Base-by-base conservation (phyloP, 2,329 filamentous ascomycete genomes). In the Fusarium sp. region DNA sequence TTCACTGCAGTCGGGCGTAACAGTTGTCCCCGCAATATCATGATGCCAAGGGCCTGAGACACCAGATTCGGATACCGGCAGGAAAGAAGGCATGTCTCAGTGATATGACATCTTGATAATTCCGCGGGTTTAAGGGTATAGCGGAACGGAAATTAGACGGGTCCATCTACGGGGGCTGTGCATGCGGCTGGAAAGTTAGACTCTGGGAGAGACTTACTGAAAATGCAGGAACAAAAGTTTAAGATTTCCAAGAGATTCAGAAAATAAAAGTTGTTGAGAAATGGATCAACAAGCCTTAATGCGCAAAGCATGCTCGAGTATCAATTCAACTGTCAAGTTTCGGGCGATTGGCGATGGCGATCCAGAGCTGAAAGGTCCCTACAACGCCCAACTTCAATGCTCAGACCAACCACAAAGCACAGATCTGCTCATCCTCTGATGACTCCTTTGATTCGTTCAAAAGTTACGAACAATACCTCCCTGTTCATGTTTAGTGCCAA, bases 31-130 rank as follows among this genome's bases (percentile, higher is more conserved):
- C 58, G 44, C 63, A 47, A 34, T 32, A 24, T 51, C 44, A 48
- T 54, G 42, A 27, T 34, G 34, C 56, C 57, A 61, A 54, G 48
- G 22, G 14, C 34, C 47, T 47, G 60, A 68, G 18, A 64, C 37
- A 7, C 29, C 45, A 14, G 12, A 64, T 68, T 67, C 67, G 67
- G 67, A 57, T 68, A 54, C 46, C 58, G 67, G 67, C 67, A 70
- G 58, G 27, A 22, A 6, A 25, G n/a, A 24, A 29, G 32, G 4
- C 8, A 44, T 42, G 22, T 42, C 24, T 25, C 7, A 16, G 16
- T 64, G 42, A 44, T 47, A 42, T 65, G 53, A 65, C 61, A 51
- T 54, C 20, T 24, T 24, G 24, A 24, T 24, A 4, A 32, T 59
- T 69, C 49, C 56, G 54, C 40, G n/a, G 25, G 7, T 27, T 30